phyloP scores from a whole-genome alignment of 2,329 filamentous ascomycete genomes.

The Nannizziopsis barbatae region DNA sequence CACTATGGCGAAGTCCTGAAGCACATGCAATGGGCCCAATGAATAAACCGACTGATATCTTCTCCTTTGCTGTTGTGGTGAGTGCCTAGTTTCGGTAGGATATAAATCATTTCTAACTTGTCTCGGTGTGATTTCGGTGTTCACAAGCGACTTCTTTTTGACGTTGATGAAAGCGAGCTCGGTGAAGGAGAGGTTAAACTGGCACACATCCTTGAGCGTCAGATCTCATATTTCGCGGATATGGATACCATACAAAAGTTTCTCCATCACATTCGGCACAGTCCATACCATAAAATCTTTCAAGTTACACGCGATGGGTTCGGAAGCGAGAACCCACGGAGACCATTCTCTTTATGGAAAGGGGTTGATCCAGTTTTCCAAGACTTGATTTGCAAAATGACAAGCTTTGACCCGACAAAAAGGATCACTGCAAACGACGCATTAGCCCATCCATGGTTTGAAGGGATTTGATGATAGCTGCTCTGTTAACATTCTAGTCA shows the following conservation, averaged over 20 bases:
- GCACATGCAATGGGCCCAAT: conserved; percentile 19
- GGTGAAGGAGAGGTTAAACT: conserved; percentile 27
- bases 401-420: conserved; percentile 24
- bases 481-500: too few species aligned
- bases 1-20: conserved; percentile 25
- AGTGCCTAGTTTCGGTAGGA: conserved; percentile 1
- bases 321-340: conserved; percentile 32
- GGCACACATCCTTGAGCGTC: conserved; percentile 35
- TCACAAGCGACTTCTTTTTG: conserved; percentile 32
- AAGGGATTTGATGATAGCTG: too few species aligned
- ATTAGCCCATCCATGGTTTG: conserved; percentile 25
- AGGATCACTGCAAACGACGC: conserved; percentile 26
- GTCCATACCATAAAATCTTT: conserved; percentile 32
- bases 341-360: conserved; percentile 35
- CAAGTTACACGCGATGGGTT: conserved; percentile 33
- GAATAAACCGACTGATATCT: conserved; percentile 20
- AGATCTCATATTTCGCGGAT: conserved; percentile 41
- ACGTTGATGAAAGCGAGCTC: conserved; percentile 26
- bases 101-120: background rate
- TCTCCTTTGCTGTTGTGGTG: conserved; percentile 14
- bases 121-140: conserved; percentile 37
- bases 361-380: conserved; percentile 26
- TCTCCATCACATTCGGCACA: conserved; percentile 33
- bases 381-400: conserved; percentile 24
- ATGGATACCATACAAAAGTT: conserved; percentile 33